A percentile compares a stretch with the other conserved stretches of the same genome.
phyloP scores from a whole-genome alignment of 768 basidiomycete genomes.

The Mycena galericulata region DNA sequence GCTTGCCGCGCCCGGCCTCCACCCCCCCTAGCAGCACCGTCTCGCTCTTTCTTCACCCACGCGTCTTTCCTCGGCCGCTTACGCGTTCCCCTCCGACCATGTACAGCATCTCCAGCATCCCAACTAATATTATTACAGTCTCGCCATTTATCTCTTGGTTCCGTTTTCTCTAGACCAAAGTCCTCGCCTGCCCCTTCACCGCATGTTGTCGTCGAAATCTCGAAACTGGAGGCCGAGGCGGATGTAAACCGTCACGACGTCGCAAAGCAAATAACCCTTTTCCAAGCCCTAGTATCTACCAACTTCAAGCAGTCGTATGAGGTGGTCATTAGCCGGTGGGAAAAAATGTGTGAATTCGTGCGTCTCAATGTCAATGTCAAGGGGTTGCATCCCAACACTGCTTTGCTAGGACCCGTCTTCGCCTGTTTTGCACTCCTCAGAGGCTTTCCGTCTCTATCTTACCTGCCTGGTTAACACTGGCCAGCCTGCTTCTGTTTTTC shows the following conservation, averaged over 20 bases:
- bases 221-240: conserved; percentile 82
- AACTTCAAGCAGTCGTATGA: conserved; percentile 77
- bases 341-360: conserved; percentile 86
- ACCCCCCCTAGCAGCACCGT: conserved; percentile 1
- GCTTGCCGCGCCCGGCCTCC: conserved; percentile 31
- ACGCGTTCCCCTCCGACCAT: conserved; percentile 20
- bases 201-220: conserved; percentile 73
- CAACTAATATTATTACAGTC: conserved; percentile 38
- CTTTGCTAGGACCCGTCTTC: conserved; percentile 70
- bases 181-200: conserved; percentile 65
- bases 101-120: conserved; percentile 24
- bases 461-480: conserved; percentile 71
- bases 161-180: conserved; percentile 62
- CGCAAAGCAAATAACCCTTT: conserved; percentile 75
- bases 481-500: conserved; percentile 65
- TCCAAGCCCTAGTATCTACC: conserved; percentile 73
- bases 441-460: conserved; percentile 83
- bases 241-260: conserved; percentile 80
- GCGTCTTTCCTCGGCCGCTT: conserved; percentile 14
- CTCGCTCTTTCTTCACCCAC: conserved; percentile 31
- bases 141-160: conserved; percentile 54
- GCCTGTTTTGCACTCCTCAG: conserved; percentile 75
- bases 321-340: conserved; percentile 83
- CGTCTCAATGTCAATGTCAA: conserved; percentile 45
- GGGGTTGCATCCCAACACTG: too few species aligned